Evolutionary conservation across 768 basidiomycete species (phyloP), one percentile per base, ranked within the genome.

Genomic region (Phlebiopsis flavidoalba): DNA sequence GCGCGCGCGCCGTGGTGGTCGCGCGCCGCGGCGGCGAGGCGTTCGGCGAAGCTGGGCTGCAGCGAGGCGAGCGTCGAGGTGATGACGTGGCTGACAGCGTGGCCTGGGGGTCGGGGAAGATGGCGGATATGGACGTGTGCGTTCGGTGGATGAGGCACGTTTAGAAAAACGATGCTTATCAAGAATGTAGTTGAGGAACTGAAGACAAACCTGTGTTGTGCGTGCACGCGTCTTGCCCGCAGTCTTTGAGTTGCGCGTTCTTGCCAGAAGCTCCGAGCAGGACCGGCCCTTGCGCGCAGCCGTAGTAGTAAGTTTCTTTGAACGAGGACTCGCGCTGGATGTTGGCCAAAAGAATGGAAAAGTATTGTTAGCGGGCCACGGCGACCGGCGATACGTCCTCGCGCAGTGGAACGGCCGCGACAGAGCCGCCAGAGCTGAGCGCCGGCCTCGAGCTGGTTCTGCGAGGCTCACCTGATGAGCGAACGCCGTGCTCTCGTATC

Each of bases 361-460:
- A 94, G 73, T 93, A 94, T n/a, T n/a, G 54, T 80, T 80, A n/a
- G n/a, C n/a, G n/a, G n/a, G n/a, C n/a, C n/a, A 62, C 85, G 84
- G 75, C 92, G 95, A 5, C 82, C 80, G 12, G 81, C 76, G 40
- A 88, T n/a, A n/a, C 79, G 70, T 98, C 93, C 64, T 86, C n/a
- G 83, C 1, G 85, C n/a, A 79, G 61, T 86, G 89, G 72, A 98
- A 90, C 5, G n/a, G 93, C 91, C 26, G 89, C 86, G 26, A 95
- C 89, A n/a, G 53, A 99, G 79, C 1, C n/a, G n/a, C 92, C 91
- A n/a, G 92, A 88, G 69, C 91, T 93, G 60, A 96, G 81, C 0
- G 90, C 86, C n/a, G 1, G 93, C 91, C 75, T 99, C 97, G 51
- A 98, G 85, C 72, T 97, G 91, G 70, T 99, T 98, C 71, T 97